Evolutionary conservation across 495 filamentous ascomycete species (phyloP), one percentile per base, ranked within the genome.

Genomic region (Rhypophila decipiens): DNA sequence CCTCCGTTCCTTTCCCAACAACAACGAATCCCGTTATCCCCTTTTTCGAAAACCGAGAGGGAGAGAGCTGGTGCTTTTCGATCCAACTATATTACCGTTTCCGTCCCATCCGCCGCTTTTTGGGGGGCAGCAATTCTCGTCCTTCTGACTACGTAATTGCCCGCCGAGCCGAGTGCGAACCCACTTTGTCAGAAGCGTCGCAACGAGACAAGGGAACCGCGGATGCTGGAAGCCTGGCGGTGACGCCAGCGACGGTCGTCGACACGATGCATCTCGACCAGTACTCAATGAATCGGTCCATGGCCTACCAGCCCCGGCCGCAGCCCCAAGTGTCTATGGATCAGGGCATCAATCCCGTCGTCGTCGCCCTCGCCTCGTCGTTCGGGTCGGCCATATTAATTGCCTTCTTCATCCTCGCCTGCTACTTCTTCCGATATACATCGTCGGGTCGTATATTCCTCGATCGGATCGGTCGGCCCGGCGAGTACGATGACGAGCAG

Each of bases 401-500:
- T 24, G 82, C 85, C 27, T 55, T 90, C 27, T 74, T 97, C 40
- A 83, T 95, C 51, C 79, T 85, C 42, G 70, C 91, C 59, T 83
- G 96, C 59, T 96, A 95, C 68, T 96, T 95, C 70, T 93, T 97
- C 68, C 78, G 84, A 64, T 91, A 95, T 70, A 96, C 93, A 37
- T 78, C 75, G 42, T 82, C 84, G 43, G 93, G 93, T 23, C 79
- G 93, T 48, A 98, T 98, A 53, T 80, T 97, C 47, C 77, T 98
- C 50, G 91, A 97, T 71, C 83, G 90, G 52, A 86, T 98, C 62
- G 90, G 88, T 34, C 77, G 94, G 46, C 91, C 93, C 1, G 93
- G 93, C 50, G 93, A 96, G 68, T 98, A 86, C 71, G 93, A 98
- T 67, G 93, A 98, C 71, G 93, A 97, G 65, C 90, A 96, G 65